Conservation (phyloP, 2,329 filamentous ascomycete species). For the Ophiostoma triangulosporum region DNA sequence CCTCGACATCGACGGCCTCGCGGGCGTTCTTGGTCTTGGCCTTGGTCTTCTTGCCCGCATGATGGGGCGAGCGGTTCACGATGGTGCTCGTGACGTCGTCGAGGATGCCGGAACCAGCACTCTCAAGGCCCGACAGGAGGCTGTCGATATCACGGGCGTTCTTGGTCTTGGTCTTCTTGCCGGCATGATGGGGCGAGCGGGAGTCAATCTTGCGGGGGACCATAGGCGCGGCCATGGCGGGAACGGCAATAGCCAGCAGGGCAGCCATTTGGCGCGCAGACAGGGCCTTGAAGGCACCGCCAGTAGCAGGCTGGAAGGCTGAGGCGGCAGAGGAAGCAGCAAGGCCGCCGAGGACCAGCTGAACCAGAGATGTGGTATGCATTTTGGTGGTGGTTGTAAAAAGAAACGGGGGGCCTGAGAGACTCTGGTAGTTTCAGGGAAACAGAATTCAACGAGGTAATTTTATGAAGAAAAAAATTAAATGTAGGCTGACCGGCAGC, state of each 20-base stretch:
- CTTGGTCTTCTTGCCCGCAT: slow-evolving; percentile 16
- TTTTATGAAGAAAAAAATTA: neutral
- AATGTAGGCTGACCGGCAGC: slow-evolving; percentile 20
- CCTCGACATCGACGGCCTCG: neutral
- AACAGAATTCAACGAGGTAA: neutral
- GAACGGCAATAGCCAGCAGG: slow-evolving; percentile 18
- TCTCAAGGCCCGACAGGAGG: neutral
- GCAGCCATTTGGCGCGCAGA: slow-evolving; percentile 16
- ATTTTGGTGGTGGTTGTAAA: slow-evolving; percentile 16
- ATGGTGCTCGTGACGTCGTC: slow-evolving; percentile 2
- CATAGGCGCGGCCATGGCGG: slow-evolving; percentile 16
- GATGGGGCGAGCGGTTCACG: slow-evolving; percentile 15
- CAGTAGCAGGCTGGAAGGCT: slow-evolving; percentile 16
- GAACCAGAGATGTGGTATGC: slow-evolving; percentile 19
- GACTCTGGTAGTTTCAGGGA: neutral
- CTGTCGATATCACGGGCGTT: neutral
- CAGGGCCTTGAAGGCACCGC: slow-evolving; percentile 12
- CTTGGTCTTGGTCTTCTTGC: slow-evolving; percentile 15
- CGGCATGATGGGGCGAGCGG: slow-evolving; percentile 16
- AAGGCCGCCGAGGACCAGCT: slow-evolving; percentile 20
- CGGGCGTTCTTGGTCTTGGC: neutral
- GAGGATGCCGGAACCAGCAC: slow-evolving; percentile 6
- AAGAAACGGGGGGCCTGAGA: neutral
- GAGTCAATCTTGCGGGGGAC: slow-evolving; percentile 9
- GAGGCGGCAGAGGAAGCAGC: slow-evolving; percentile 20